Base-by-base conservation (phyloP, 2,329 filamentous ascomycete species). In the Ophiosphaerella narmari region DNA sequence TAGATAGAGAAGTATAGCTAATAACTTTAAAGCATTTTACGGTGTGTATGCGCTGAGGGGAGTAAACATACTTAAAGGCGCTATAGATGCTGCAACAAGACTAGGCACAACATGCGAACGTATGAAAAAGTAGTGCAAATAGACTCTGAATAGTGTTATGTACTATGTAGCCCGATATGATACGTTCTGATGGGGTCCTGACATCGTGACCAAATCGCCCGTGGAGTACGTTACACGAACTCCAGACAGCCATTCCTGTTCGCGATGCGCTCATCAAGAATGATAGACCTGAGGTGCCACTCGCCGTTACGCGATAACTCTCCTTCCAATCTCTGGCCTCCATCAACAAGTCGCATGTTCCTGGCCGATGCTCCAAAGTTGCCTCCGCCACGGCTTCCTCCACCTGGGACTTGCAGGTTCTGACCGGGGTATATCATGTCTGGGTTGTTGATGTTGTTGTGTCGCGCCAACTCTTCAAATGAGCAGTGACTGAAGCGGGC, bases 351-450 rank as follows among this genome's bases (percentile, higher is more conserved):
- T 24, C 59, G 43, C 16, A 66, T 52, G 9, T 66, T 62, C 29
- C 63, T 47, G 1, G 65, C 65, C 16, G 56, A 58, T 2, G 49
- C 50, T 16, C 55, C 63, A 46, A 67, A 67, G 47, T 57, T 57
- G 14, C 51, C 60, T 26, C 60, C 54, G 9, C 65, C 57, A 34
- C 62, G 47, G 14, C 51, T 58, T 4, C 58, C 43, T 1, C 61
- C 62, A 8, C 62, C 60, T 2, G 63, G 65, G 2, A 66, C 42
- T 38, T 61, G 54, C 18, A 67, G 34, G 5, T 57, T 58, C 57
- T 67, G 63, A 1, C 65, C 65, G 1, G 63, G 63, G 49, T 63
- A 67, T 16, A 67, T 66, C 54, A 64, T 56, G 23, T 67, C 65
- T 0, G 62, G 46, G 14, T 67, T 67, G 31, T 42, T 44, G 16